Evolutionary conservation across 371 early-diverging fungal genomes (phyloP).

Genomic region (Funneliformis caledonium): DNA sequence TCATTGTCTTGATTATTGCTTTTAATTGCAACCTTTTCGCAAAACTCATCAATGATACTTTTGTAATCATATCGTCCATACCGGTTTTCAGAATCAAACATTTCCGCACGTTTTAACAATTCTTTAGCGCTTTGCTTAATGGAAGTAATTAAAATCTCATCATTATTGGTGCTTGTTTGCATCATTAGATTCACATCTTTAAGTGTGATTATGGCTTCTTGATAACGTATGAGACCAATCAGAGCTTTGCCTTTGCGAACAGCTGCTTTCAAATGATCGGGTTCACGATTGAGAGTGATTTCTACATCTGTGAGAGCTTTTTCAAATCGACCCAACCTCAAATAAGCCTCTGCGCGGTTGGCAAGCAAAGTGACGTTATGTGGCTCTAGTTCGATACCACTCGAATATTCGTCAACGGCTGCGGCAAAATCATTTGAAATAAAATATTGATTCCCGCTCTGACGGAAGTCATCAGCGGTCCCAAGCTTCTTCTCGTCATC

Average conservation of each 20-base stretch:
- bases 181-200: background rate
- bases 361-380: background rate
- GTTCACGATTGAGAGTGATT: background rate
- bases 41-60: constrained; percentile 13
- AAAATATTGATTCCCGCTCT: background rate
- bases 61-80: constrained; percentile 8
- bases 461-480: background rate
- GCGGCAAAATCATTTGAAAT: background rate
- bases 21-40: background rate
- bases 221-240: constrained; percentile 8
- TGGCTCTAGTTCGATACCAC: background rate
- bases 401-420: constrained; percentile 9
- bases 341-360: constrained; percentile 11
- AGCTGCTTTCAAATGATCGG: background rate
- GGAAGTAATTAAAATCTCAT: background rate
- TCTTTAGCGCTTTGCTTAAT: background rate
- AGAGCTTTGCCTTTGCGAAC: constrained; percentile 24
- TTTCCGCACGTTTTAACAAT: constrained; percentile 2
- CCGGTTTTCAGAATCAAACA: background rate
- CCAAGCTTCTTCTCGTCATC: background rate
- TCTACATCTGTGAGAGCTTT: constrained; percentile 11
- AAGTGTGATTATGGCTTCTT: background rate
- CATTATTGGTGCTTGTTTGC: background rate
- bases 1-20: background rate
- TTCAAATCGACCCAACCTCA: background rate